Evolutionary conservation across 2,329 filamentous ascomycete species (phyloP).

Genomic region (Venturia aucupariae): DNA sequence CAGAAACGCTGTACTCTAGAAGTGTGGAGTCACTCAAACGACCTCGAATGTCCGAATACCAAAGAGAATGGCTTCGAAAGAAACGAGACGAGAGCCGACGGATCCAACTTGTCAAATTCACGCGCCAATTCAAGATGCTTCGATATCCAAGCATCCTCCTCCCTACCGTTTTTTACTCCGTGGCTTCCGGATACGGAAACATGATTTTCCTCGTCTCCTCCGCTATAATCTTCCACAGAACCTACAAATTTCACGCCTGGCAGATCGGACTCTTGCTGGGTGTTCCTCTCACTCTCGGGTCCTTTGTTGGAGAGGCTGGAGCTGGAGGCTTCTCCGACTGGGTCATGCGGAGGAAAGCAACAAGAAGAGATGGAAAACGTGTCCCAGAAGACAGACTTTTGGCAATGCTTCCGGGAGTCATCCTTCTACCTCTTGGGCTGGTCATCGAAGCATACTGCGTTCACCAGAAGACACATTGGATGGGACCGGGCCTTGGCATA

Average conservation of each 20-base stretch:
- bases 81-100: background rate
- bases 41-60: conserved; percentile 8
- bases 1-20: conserved; percentile 16
- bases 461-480: conserved; percentile 24
- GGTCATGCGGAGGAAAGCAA: conserved; percentile 10
- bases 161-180: conserved; percentile 13
- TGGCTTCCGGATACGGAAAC: conserved; percentile 15
- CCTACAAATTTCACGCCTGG: conserved; percentile 15
- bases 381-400: conserved; percentile 27
- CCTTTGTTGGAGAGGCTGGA: conserved; percentile 14
- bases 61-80: conserved; percentile 8
- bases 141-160: conserved; percentile 15
- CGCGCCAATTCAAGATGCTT: conserved; percentile 13
- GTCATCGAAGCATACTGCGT: conserved; percentile 25
- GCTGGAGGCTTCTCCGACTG: conserved; percentile 16
- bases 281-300: conserved; percentile 15
- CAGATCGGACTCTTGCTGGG: conserved; percentile 16
- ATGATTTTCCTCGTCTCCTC: conserved; percentile 16
- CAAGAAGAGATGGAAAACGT: conserved; percentile 15
- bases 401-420: conserved; percentile 22
- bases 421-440: conserved; percentile 22
- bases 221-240: conserved; percentile 11
- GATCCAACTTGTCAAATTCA: conserved; percentile 11
- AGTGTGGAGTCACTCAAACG: background rate
- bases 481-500: conserved; percentile 30